These are phyloP conservation scores for Meyerozyma sp. DNA, from an alignment of 1,139 yeast species.

Conservation along the genomic window DNA sequence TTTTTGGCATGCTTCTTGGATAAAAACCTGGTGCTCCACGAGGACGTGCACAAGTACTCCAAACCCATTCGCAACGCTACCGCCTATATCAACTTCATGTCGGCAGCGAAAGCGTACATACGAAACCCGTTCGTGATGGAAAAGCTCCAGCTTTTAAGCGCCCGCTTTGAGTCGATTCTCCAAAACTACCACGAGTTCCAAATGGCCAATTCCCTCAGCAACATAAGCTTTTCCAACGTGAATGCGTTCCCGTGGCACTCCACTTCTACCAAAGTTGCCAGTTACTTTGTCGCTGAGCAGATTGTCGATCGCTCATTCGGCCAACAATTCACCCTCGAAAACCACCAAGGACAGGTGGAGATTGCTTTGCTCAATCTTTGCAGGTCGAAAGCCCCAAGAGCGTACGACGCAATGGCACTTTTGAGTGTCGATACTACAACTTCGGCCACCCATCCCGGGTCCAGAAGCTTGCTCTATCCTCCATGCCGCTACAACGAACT, in stretches of 20 bases:
- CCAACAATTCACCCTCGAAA: slow-evolving; percentile 16
- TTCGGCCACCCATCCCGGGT: slow-evolving; percentile 8
- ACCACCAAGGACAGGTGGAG: slow-evolving; percentile 17
- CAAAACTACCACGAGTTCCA: slow-evolving; percentile 13
- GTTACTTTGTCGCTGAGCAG: slow-evolving; percentile 33
- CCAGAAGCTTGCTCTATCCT: slow-evolving; percentile 35
- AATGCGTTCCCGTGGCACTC: slow-evolving; percentile 15
- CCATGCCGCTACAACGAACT: slow-evolving; percentile 29
- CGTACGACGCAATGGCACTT: slow-evolving; percentile 37
- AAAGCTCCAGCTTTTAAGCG: slow-evolving; percentile 18
- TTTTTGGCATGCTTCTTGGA: slow-evolving; percentile 14
- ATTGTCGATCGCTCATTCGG: slow-evolving; percentile 30
- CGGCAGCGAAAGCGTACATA: slow-evolving; percentile 13
- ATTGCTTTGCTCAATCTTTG: slow-evolving; percentile 27
- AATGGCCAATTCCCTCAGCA: slow-evolving; percentile 20
- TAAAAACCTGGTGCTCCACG: slow-evolving; percentile 13
- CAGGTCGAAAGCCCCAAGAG: slow-evolving; percentile 11
- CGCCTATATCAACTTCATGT: slow-evolving; percentile 28
- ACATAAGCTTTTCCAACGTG: slow-evolving; percentile 33
- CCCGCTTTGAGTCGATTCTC: slow-evolving; percentile 16
- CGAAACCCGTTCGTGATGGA: slow-evolving; percentile 40
- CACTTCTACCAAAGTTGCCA: slow-evolving; percentile 25
- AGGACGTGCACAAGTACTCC: slow-evolving; percentile 13
- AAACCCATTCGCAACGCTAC: slow-evolving; percentile 30
- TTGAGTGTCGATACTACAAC: slow-evolving; percentile 14